A percentile compares a stretch with the other conserved stretches of the same genome.
phyloP scores from a whole-genome alignment of 768 basidiomycete genomes.

The Pleurotus sapidus region DNA sequence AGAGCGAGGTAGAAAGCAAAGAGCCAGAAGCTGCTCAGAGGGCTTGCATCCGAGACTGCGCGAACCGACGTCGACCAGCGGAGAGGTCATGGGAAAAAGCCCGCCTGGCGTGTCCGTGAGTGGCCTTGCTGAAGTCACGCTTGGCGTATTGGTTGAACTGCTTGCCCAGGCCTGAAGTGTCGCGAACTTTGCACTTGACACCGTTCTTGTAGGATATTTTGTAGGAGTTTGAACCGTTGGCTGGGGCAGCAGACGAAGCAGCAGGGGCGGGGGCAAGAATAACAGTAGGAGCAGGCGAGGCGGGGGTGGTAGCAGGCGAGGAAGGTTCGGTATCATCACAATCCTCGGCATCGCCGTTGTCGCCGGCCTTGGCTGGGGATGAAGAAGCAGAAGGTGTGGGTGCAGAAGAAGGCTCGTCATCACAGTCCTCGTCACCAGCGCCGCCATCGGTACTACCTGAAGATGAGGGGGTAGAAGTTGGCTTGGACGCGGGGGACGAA shows the following conservation, averaged over 20 bases:
- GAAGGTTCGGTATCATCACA: no score
- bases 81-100: conserved; percentile 4
- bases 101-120: not conserved
- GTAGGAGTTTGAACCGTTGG: not conserved
- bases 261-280: not conserved
- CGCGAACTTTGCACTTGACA: conserved; percentile 3
- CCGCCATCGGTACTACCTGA: no score
- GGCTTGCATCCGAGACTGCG: conserved; percentile 7
- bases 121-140: not conserved
- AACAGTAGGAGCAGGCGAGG: not conserved
- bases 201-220: not conserved
- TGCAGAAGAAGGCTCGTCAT: no score
- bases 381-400: no score
- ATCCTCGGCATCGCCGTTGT: no score
- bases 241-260: not conserved
- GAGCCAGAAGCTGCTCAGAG: not conserved
- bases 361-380: no score
- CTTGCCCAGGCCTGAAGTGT: not conserved
- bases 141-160: not conserved
- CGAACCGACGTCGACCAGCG: conserved; percentile 6
- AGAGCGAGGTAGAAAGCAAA: not conserved
- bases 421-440: no score
- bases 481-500: no score
- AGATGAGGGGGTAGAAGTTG: no score
- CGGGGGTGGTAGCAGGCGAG: no score